Evolutionary conservation across 2,329 filamentous ascomycete species (phyloP), one percentile per base, ranked within the genome.

Genomic region (Nemania sp.): DNA sequence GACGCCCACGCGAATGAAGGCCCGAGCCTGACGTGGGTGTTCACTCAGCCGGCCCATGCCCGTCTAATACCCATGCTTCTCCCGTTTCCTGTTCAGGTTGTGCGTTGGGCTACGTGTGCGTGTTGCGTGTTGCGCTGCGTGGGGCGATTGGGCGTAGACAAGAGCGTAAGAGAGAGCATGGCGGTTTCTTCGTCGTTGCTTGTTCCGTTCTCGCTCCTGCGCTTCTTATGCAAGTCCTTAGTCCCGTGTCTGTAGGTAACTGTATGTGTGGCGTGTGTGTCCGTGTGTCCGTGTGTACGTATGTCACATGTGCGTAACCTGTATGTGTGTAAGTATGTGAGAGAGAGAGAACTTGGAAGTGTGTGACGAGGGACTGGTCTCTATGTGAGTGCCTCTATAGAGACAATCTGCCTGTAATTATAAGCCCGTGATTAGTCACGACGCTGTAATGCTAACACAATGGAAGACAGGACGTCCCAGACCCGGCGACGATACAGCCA

Each of bases 361-460:
- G 34, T 31, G 40, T 43, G n/a, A n/a, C n/a, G n/a, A n/a, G n/a
- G n/a, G n/a, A n/a, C n/a, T n/a, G n/a, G n/a, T n/a, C n/a, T n/a
- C n/a, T n/a, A n/a, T n/a, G n/a, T n/a, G n/a, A n/a, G n/a, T n/a
- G n/a, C n/a, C n/a, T n/a, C n/a, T n/a, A n/a, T n/a, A n/a, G n/a
- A n/a, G n/a, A n/a, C n/a, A n/a, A n/a, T n/a, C n/a, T n/a, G n/a
- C n/a, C n/a, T n/a, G n/a, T n/a, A n/a, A n/a, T n/a, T n/a, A 37
- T 7, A 50, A 20, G 36, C 20, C 37, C 28, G 50, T 49, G 33
- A 49, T 57, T 54, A 47, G 54, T 54, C 50, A 51, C 54, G 26
- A 51, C 49, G 51, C 33, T 45, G 42, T 51, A 51, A 51, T 54
- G 51, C 42, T 57, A 42, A 57, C 54, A 57, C 51, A 51, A 57